Evolutionary conservation across 2,329 filamentous ascomycete genomes (phyloP), one percentile per base, ranked within the genome.

Genomic region (Bipolaris victoriae): DNA sequence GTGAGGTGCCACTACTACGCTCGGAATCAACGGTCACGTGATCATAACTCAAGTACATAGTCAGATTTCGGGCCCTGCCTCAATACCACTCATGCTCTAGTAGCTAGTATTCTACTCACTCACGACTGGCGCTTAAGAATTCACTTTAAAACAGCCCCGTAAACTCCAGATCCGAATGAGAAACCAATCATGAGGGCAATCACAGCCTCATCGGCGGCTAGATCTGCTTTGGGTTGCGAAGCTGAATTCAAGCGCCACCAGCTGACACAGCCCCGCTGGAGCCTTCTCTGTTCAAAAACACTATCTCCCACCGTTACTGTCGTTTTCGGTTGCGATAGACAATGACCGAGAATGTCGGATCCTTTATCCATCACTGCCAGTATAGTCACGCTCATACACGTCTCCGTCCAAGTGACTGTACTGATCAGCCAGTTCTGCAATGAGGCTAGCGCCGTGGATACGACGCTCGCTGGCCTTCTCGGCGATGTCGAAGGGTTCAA

Each of bases 361-460:
- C 65, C 65, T 4, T 52, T 69, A 18, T 65, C 60, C 15, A 68
- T 67, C 44, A 61, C 61, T 15, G 61, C 61, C 36, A 58, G 59
- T 24, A 52, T 67, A 4, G 16, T 67, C 29, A 63, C 61, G 16
- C 55, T 66, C 7, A 57, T 69, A 29, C 58, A 64, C 33, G 55
- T 67, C 7, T 68, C 65, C 16, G 47, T 60, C 7, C 52, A 62
- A 36, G 61, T 68, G 3, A 53, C 57, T 2, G 48, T 63, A 10
- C 61, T 64, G 2, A 54, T 68, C 10, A 63, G 52, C 46, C 61
- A 63, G 10, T 68, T 69, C 40, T 58, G 58, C 45, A 61, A 69
- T 52, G 62, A 64, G 39, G 61, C 64, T 5, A 55, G 18, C n/a
- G 56, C 63, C 5, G 64, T 67, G 13, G 62, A 70, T 45, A 52